Conservation (phyloP, 441 rosid species). For the Heliophila coronopifolia region DNA sequence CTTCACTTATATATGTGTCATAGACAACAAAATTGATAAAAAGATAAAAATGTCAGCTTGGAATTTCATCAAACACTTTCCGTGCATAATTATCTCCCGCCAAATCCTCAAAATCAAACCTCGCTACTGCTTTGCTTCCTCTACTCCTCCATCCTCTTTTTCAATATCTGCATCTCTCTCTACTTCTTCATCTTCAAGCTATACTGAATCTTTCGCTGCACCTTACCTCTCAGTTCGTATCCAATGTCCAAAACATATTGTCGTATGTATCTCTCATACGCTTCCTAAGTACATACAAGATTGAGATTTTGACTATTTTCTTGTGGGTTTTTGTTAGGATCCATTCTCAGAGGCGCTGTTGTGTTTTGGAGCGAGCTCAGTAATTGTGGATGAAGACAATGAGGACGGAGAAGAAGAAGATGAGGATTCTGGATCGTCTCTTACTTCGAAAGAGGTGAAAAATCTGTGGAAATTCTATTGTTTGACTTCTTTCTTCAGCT, state of each 20-base stretch:
- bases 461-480: no score
- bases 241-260: constrained; percentile 43
- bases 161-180: constrained; percentile 5
- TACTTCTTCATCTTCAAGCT: constrained; percentile 20
- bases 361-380: constrained; percentile 79
- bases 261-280: constrained; percentile 36
- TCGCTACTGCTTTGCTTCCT: constrained; percentile 15
- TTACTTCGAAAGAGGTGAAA: constrained; percentile 48
- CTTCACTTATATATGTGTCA: no score
- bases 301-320: neutral
- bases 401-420: constrained; percentile 28
- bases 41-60: constrained; percentile 47
- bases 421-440: constrained; percentile 16
- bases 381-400: constrained; percentile 45
- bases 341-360: constrained; percentile 71
- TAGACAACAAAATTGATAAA: no score
- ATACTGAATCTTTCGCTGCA: constrained; percentile 27
- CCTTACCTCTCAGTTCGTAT: constrained; percentile 69
- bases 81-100: constrained; percentile 33
- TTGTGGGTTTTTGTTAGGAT: constrained; percentile 38
- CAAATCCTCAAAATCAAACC: constrained; percentile 23
- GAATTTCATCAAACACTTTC: constrained; percentile 56
- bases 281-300: neutral
- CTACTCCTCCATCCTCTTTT: constrained; percentile 23
- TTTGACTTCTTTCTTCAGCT: neutral